Evolutionary conservation across 495 filamentous ascomycete genomes (phyloP).

Genomic region (Immersiella caudata): DNA sequence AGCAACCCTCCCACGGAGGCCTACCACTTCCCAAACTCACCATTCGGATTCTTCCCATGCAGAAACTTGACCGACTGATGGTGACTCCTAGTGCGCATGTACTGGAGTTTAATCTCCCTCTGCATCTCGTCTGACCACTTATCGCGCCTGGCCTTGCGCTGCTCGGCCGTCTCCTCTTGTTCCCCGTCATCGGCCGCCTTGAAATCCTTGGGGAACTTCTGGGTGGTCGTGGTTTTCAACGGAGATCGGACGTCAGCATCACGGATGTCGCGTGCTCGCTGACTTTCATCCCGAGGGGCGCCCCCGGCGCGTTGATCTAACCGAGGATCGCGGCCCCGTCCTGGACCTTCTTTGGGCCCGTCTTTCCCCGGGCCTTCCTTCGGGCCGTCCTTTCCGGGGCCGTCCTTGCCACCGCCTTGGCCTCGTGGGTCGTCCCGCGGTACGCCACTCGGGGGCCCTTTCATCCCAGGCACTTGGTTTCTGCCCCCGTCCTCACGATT

Average conservation of each 20-base stretch:
- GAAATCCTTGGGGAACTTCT: neutral
- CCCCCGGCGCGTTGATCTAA: neutral
- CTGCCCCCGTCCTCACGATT: too few relatives aligned
- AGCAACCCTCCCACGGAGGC: neutral
- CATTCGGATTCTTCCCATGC: conserved; percentile 1
- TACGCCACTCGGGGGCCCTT: conserved; percentile 1
- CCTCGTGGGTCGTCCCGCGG: neutral
- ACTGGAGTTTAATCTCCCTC: conserved; percentile 5
- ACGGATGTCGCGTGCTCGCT: neutral
- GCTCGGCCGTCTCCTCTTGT: neutral
- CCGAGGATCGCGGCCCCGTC: conserved; percentile 2
- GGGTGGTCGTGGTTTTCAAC: neutral
- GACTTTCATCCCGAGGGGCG: neutral
- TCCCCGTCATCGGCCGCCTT: neutral
- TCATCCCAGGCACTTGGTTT: neutral
- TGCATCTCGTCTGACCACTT: neutral
- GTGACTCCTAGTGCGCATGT: neutral
- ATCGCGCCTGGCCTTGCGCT: neutral
- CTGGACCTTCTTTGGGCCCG: neutral
- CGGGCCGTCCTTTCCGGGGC: too few relatives aligned
- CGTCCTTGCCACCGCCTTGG: too few relatives aligned
- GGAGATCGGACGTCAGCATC: neutral
- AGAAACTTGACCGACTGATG: neutral
- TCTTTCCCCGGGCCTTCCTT: neutral
- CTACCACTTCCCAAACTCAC: neutral